A percentile compares a stretch with the other conserved stretches of the same genome.
These are phyloP conservation scores for Claviceps sp. DNA, from an alignment of 2,329 filamentous ascomycete genomes.

Conservation along the genomic window DNA sequence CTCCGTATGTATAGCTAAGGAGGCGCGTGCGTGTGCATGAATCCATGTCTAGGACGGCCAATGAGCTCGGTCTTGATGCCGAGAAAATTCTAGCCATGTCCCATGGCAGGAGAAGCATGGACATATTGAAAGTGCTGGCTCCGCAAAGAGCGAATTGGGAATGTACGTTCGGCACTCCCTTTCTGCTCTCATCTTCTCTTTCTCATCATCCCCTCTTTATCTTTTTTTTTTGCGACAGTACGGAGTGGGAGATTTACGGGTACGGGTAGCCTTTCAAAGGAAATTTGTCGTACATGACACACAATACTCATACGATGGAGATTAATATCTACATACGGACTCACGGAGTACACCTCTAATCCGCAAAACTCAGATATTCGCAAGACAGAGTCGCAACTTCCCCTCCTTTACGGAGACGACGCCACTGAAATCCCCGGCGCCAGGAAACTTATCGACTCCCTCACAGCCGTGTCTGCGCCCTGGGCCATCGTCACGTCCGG, in stretches of 20 bases:
- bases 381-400: conserved; percentile 64
- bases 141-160: conserved; percentile 86
- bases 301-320: too few species aligned
- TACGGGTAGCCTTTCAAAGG: too few species aligned
- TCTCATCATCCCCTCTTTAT: too few species aligned
- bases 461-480: conserved; percentile 48
- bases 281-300: too few species aligned
- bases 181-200: background rate
- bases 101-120: conserved; percentile 81
- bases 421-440: conserved; percentile 80
- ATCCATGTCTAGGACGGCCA: conserved; percentile 47
- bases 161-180: conserved; percentile 43
- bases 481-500: conserved; percentile 86
- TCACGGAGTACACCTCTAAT: too few species aligned
- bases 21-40: background rate
- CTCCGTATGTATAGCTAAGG: background rate
- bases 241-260: too few species aligned
- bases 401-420: conserved; percentile 60
- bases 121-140: conserved; percentile 65
- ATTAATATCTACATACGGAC: too few species aligned
- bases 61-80: conserved; percentile 75
- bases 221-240: too few species aligned
- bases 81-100: conserved; percentile 77
- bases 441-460: conserved; percentile 50
- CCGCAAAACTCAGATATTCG: conserved; percentile 48